Evolutionary conservation across 805 yeast genomes (phyloP).

Genomic region (Phaffomyces opuntiae): DNA sequence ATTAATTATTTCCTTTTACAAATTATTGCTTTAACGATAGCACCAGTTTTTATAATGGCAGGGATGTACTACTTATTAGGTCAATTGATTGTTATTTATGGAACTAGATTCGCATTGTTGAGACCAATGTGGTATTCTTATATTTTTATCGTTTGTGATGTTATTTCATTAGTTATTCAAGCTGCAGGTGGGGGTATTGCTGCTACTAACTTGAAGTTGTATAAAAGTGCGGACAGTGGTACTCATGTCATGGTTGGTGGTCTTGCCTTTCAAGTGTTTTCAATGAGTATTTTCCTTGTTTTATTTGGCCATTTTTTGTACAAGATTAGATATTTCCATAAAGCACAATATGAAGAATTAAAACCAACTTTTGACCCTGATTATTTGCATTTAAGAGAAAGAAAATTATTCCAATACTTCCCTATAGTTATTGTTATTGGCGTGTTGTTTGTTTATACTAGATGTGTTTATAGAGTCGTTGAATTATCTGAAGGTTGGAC

Average conservation of each 20-base stretch:
- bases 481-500: conserved; percentile 71
- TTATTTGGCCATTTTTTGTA: conserved; percentile 42
- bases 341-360: conserved; percentile 20
- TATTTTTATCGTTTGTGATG: conserved; percentile 60
- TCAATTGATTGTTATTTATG: conserved; percentile 57
- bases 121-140: conserved; percentile 57
- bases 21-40: conserved; percentile 62
- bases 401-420: conserved; percentile 32
- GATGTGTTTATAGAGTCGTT: conserved; percentile 68
- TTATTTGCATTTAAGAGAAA: conserved; percentile 29
- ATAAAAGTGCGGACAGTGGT: conserved; percentile 36
- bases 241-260: conserved; percentile 72
- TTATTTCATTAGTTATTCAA: conserved; percentile 58
- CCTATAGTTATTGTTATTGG: conserved; percentile 41
- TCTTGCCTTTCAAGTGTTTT: conserved; percentile 64
- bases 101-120: conserved; percentile 42
- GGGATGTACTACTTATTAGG: conserved; percentile 72
- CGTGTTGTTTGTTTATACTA: conserved; percentile 47
- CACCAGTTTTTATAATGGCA: conserved; percentile 81
- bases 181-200: conserved; percentile 55
- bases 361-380: conserved; percentile 29
- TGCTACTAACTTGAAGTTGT: conserved; percentile 33
- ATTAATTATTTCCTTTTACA: conserved; percentile 50
- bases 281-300: conserved; percentile 54
- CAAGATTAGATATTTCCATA: conserved; percentile 27